Evolutionary conservation across 2,329 filamentous ascomycete species (phyloP).

Genomic region (Lachnellula occidentalis): DNA sequence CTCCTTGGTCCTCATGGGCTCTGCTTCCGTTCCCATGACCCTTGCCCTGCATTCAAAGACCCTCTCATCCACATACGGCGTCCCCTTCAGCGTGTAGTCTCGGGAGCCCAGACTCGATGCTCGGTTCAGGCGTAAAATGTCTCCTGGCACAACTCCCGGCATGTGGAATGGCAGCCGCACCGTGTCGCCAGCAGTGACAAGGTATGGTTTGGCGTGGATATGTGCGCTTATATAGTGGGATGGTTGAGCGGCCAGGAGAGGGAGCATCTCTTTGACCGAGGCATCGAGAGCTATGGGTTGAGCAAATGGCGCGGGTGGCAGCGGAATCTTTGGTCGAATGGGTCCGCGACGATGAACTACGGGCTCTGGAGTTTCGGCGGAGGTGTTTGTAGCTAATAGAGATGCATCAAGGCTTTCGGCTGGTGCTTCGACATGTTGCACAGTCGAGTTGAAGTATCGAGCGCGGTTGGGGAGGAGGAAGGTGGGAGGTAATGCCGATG

Average conservation of each 20-base stretch:
- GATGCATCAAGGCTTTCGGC: conserved; percentile 17
- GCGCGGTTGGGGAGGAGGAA: conserved; percentile 43
- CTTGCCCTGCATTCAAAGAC: conserved; percentile 81
- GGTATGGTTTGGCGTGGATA: conserved; percentile 74
- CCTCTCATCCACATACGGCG: conserved; percentile 75
- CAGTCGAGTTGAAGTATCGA: conserved; percentile 44
- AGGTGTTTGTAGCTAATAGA: conserved; percentile 8
- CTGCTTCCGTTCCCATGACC: conserved; percentile 78
- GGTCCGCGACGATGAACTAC: background rate
- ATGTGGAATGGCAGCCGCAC: conserved; percentile 76
- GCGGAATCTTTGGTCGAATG: conserved; percentile 20
- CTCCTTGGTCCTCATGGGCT: conserved; percentile 70
- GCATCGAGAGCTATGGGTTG: conserved; percentile 40
- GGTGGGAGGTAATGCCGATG: conserved; percentile 40
- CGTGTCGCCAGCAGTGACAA: conserved; percentile 69
- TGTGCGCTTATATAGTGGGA: conserved; percentile 74
- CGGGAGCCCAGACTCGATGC: conserved; percentile 77
- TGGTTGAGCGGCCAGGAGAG: conserved; percentile 66
- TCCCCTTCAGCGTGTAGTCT: conserved; percentile 82
- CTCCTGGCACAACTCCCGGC: conserved; percentile 70
- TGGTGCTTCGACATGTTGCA: conserved; percentile 41
- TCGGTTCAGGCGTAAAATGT: conserved; percentile 81
- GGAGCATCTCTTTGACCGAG: conserved; percentile 58
- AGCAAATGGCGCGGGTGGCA: conserved; percentile 16
- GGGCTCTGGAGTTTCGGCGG: conserved; percentile 5